Conservation (phyloP, 1,284 basidiomycete species). For the Thelephora terrestris region DNA sequence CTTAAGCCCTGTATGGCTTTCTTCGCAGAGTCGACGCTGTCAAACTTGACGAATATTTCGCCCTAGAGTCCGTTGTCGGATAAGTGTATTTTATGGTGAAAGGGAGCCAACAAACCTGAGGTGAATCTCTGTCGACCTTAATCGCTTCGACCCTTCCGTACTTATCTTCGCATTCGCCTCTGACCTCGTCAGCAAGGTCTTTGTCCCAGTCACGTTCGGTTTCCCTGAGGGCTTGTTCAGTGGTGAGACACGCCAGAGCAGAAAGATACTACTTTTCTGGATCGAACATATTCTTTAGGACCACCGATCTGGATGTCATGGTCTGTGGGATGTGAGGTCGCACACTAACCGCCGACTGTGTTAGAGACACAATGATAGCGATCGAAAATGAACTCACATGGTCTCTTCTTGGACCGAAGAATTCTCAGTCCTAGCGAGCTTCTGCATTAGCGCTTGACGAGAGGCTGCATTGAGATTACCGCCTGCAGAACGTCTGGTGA, state of each 20-base stretch:
- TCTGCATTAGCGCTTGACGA: conserved; percentile 97
- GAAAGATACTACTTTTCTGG: conserved; percentile 74
- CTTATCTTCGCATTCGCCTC: conserved; percentile 85
- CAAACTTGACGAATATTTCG: conserved; percentile 95
- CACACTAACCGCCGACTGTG: conserved; percentile 26
- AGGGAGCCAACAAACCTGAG: conserved; percentile 30
- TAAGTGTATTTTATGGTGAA: conserved; percentile 1
- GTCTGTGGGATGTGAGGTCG: conserved; percentile 65
- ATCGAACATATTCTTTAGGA: conserved; percentile 95
- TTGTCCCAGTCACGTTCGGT: conserved; percentile 94
- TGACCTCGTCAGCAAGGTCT: conserved; percentile 93
- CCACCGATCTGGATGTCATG: conserved; percentile 76
- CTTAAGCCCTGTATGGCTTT: conserved; percentile 84
- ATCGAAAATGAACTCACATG: conserved; percentile 33
- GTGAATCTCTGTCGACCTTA: conserved; percentile 92
- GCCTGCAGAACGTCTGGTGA: conserved; percentile 31
- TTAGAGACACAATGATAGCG: neutral
- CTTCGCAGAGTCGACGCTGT: conserved; percentile 67
- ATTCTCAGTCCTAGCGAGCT: conserved; percentile 88
- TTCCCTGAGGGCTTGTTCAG: conserved; percentile 47
- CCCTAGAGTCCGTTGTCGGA: conserved; percentile 43
- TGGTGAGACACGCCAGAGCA: neutral
- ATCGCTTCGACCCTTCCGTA: conserved; percentile 84
- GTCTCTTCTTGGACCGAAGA: conserved; percentile 45
- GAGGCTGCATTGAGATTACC: conserved; percentile 93